A percentile compares a stretch with the other conserved stretches of the same genome.
phyloP scores from a whole-genome alignment of 352 stramenopile species.

The Pythium scleroteichum region DNA sequence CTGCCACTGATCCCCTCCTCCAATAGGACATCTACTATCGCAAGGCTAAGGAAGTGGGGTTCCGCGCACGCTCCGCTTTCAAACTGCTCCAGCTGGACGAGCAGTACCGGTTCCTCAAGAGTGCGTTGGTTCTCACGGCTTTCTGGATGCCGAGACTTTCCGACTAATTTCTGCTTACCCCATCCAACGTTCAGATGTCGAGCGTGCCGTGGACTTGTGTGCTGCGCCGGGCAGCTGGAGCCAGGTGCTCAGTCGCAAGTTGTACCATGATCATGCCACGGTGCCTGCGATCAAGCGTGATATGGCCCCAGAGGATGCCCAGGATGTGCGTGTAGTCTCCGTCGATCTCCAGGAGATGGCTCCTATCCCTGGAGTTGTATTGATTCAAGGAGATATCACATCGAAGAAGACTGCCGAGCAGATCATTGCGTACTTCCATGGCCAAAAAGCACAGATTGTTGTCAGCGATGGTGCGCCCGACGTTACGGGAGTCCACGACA shows the following conservation, averaged over 20 bases:
- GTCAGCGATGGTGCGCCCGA: slow-evolving; percentile 99
- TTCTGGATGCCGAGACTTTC: neutral
- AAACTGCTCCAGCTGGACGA: slow-evolving; percentile 99
- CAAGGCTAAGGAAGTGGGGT: slow-evolving; percentile 95
- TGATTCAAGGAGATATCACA: slow-evolving; percentile 97
- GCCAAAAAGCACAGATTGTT: slow-evolving; percentile 95
- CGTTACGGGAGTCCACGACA: slow-evolving; percentile 99
- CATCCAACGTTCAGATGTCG: slow-evolving; percentile 52
- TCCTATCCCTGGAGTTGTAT: slow-evolving; percentile 94
- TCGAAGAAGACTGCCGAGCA: slow-evolving; percentile 93
- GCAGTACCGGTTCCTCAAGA: slow-evolving; percentile 94
- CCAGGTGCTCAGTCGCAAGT: slow-evolving; percentile 94
- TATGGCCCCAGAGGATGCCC: slow-evolving; percentile 24
- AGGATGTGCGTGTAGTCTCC: slow-evolving; percentile 91
- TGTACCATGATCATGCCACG: slow-evolving; percentile 55
- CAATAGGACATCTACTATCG: slow-evolving; percentile 89
- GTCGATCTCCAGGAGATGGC: slow-evolving; percentile 99
- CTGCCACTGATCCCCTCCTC: neutral
- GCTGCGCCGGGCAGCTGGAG: slow-evolving; percentile 98
- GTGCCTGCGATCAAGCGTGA: slow-evolving; percentile 29
- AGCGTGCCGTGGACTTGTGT: slow-evolving; percentile 97
- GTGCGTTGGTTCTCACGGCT: slow-evolving; percentile 11
- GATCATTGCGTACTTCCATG: slow-evolving; percentile 95
- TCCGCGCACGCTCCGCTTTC: slow-evolving; percentile 97
- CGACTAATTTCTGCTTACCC: neutral